Evolutionary conservation across 2,329 filamentous ascomycete species (phyloP).

Genomic region (Sporothrix variecibatus): DNA sequence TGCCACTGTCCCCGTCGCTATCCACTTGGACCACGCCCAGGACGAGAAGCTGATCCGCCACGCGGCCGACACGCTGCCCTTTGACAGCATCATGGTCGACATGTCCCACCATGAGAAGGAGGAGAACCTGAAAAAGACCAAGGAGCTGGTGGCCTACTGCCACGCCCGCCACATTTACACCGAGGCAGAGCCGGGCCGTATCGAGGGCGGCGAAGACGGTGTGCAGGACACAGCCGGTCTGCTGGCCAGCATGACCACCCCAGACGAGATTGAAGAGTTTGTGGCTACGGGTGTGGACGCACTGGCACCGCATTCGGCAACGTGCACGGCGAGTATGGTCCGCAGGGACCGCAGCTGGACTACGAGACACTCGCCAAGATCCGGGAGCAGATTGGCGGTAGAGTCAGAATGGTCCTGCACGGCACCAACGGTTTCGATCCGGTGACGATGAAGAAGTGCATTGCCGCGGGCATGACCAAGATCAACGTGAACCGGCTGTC

Average conservation of each 20-base stretch:
- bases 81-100: slow-evolving; percentile 76
- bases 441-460: slow-evolving; percentile 53
- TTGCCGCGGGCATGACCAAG: slow-evolving; percentile 54
- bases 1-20: slow-evolving; percentile 60
- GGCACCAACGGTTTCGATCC: slow-evolving; percentile 37
- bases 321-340: slow-evolving; percentile 64
- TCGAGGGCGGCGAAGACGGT: slow-evolving; percentile 68
- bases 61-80: slow-evolving; percentile 58
- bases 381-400: slow-evolving; percentile 18
- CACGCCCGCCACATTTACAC: slow-evolving; percentile 64
- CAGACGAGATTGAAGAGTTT: slow-evolving; percentile 63
- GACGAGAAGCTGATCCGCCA: slow-evolving; percentile 58
- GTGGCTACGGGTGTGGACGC: slow-evolving; percentile 64
- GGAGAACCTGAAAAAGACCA: slow-evolving; percentile 66
- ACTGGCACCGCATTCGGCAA: slow-evolving; percentile 67
- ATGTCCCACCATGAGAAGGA: slow-evolving; percentile 73
- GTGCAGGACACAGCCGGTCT: slow-evolving; percentile 52
- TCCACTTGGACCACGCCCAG: slow-evolving; percentile 70
- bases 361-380: slow-evolving; percentile 54
- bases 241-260: slow-evolving; percentile 55
- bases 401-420: slow-evolving; percentile 32
- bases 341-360: slow-evolving; percentile 55
- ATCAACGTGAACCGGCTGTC: slow-evolving; percentile 54
- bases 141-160: slow-evolving; percentile 62
- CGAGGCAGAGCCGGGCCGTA: slow-evolving; percentile 66